Conservation (phyloP, 805 yeast genomes). For the Cyberlindnera euphorbiae region DNA sequence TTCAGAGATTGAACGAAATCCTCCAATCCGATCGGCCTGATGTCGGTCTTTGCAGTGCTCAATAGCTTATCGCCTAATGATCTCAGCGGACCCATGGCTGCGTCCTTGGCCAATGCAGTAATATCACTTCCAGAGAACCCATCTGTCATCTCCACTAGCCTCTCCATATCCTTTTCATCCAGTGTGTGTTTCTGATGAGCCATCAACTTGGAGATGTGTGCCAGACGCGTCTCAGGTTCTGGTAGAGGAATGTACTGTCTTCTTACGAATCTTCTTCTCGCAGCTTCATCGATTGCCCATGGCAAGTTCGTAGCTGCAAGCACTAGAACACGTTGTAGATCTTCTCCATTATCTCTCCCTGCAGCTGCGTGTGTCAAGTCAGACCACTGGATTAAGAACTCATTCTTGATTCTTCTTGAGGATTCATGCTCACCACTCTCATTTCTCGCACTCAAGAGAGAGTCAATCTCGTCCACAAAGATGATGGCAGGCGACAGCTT, state of each 20-base stretch:
- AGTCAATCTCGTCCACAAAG: conserved; percentile 94
- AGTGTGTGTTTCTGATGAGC: conserved; percentile 65
- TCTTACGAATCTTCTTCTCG: conserved; percentile 87
- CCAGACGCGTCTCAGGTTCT: conserved; percentile 72
- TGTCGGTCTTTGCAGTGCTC: conserved; percentile 63
- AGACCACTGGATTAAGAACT: conserved; percentile 93
- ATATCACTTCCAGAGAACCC: conserved; percentile 92
- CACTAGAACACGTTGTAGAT: conserved; percentile 62
- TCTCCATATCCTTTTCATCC: conserved; percentile 54
- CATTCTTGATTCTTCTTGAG: conserved; percentile 86
- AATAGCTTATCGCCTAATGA: conserved; percentile 83
- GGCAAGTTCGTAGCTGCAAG: conserved; percentile 95
- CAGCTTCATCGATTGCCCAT: conserved; percentile 98
- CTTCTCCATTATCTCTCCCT: conserved; percentile 36
- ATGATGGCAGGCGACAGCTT: conserved; percentile 90
- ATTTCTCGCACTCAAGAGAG: conserved; percentile 76
- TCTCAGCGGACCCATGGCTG: conserved; percentile 96
- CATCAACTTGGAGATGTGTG: conserved; percentile 67
- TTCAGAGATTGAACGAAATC: conserved; percentile 76
- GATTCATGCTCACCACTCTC: conserved; percentile 77
- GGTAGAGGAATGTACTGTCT: conserved; percentile 94
- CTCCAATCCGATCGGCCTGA: conserved; percentile 67
- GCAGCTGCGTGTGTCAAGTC: conserved; percentile 87
- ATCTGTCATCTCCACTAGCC: conserved; percentile 63
- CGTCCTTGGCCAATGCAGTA: conserved; percentile 93